Percentiles rank a stretch among this genome's conserved stretches.
Conservation (phyloP, 495 filamentous ascomycete species). For the Aspergillus cavernicola region DNA sequence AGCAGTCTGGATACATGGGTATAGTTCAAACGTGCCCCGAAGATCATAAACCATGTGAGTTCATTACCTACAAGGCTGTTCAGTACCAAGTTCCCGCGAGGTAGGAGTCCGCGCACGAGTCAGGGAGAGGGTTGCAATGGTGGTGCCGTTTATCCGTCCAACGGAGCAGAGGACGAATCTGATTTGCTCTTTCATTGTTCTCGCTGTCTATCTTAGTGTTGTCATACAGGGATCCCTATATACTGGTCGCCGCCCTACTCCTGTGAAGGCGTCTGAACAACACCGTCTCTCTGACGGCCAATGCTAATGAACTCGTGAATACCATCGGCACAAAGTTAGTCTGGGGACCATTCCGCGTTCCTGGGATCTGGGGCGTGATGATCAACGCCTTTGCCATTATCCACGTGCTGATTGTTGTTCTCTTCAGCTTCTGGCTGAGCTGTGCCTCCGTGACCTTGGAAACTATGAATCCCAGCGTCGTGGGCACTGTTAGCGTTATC, state of each 20-base stretch:
- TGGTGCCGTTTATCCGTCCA: no score
- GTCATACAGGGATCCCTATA: conserved; percentile 40
- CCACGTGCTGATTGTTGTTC: conserved; percentile 46
- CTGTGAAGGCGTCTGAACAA: conserved; percentile 44
- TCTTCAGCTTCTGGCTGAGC: conserved; percentile 51
- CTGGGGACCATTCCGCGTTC: conserved; percentile 36
- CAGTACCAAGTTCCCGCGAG: no score
- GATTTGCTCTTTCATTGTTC: no score
- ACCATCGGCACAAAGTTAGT: conserved; percentile 33
- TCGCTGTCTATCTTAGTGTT: no score
- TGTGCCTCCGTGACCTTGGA: conserved; percentile 26
- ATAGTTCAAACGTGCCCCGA: no score
- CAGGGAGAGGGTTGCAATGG: no score
- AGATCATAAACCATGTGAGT: no score
- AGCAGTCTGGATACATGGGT: no score
- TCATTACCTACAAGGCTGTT: no score
- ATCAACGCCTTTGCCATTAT: conserved; percentile 32
- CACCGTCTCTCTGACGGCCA: conserved; percentile 19
- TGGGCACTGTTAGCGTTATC: conserved; percentile 37
- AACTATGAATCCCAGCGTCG: conserved; percentile 46
- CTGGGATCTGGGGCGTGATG: conserved; percentile 26
- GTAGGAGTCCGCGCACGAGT: no score
- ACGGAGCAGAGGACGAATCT: no score
- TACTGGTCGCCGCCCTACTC: conserved; percentile 40
- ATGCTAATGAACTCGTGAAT: conserved; percentile 22